Evolutionary conservation across 2,329 filamentous ascomycete genomes (phyloP), one percentile per base, ranked within the genome.

Genomic region (Talaromyces sp.): DNA sequence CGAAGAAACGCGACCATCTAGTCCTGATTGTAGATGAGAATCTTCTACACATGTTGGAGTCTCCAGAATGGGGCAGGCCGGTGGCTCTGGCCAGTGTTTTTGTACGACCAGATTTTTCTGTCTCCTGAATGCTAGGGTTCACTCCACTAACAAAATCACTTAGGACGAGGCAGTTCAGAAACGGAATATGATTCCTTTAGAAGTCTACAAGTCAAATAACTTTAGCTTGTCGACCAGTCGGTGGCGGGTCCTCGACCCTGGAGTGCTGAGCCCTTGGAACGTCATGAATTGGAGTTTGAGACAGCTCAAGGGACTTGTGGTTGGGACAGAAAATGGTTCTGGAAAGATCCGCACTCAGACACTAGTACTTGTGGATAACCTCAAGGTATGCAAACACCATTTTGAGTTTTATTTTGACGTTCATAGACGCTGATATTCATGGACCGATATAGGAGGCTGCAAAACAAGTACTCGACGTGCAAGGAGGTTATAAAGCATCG

Each of bases 41-140:
- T 35, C 84, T 99, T 1, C 80, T 90, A 25, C 84, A 86, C 27
- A 87, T 88, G 41, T 81, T 99, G 62, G 89, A 93, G 69, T 90
- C 85, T 58, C 87, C 88, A 52, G 88, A 94, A 71, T 93, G 87
- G 77, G 95, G 95, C 1, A 86, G 89, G 54, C 95, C 95, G 1
- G 83, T 94, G 10, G 92, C 91, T 3, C 81, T 99, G 0, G 90
- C 90, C 1, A 87, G 89, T 3, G 95, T 93, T 5, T 82, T 98
- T 58, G 81, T 83, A 77, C 63, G 80, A 75, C 62, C 13, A 54
- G 39, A 19, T 7, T 54, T 57, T 49, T 27, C 11, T 27, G 13
- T 31, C 5, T 17, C 3, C 17, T 15, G 45, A 9, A 27, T 27
- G 25, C 13, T 31, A 27, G 6, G 25, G 10, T 27, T 11, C 9